Conservation (phyloP, 768 basidiomycete genomes). For the Termitomyces sp. region DNA sequence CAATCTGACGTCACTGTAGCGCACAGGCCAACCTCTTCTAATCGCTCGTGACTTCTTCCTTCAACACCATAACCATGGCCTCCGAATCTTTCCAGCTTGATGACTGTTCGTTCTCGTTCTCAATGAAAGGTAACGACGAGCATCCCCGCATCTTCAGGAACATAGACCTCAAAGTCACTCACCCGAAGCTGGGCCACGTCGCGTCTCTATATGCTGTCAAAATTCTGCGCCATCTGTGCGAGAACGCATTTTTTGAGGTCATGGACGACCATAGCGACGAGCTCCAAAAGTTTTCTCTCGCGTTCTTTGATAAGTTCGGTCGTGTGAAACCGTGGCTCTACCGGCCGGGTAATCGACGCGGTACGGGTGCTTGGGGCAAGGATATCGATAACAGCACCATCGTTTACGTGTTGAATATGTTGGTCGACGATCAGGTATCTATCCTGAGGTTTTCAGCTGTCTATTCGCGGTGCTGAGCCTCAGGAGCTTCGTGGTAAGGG, state of each 20-base stretch:
- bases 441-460: not conserved
- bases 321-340: slow-evolving; percentile 18
- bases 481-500: slow-evolving; percentile 10
- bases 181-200: slow-evolving; percentile 7
- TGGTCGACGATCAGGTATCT: slow-evolving; percentile 8
- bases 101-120: slow-evolving; percentile 1
- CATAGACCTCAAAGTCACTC: slow-evolving; percentile 4
- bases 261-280: slow-evolving; percentile 28
- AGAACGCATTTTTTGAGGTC: slow-evolving; percentile 13
- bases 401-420: slow-evolving; percentile 21
- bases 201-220: slow-evolving; percentile 8
- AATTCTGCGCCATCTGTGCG: slow-evolving; percentile 4
- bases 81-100: not conserved
- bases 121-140: slow-evolving; percentile 1
- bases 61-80: not conserved
- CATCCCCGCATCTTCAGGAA: slow-evolving; percentile 2
- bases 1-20: not conserved
- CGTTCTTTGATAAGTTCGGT: slow-evolving; percentile 24
- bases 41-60: not conserved
- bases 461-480: not conserved
- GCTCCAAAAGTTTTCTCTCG: slow-evolving; percentile 21
- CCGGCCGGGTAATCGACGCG: slow-evolving; percentile 23
- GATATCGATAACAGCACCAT: slow-evolving; percentile 22
- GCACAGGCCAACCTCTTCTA: not conserved
- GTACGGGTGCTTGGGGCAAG: slow-evolving; percentile 25